Base-by-base conservation (phyloP, 1,284 basidiomycete genomes). In the Ustilago bromivora region DNA sequence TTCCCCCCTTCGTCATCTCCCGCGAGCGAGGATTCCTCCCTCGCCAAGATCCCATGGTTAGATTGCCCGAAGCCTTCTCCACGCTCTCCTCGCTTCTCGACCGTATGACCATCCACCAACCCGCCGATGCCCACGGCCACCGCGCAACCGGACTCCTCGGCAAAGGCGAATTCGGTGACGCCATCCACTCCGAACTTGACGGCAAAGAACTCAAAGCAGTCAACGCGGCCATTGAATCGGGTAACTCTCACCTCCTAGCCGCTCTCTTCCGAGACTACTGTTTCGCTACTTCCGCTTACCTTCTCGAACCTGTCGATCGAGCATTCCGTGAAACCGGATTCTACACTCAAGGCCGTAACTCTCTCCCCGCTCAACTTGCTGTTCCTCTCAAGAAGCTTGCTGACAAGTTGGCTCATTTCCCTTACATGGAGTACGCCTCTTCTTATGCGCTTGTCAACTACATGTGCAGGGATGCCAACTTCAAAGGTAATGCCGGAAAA, bases 251-350 rank as follows among this genome's bases (percentile, higher is more conserved):
- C 32, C 63, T 84, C 9, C 65, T 85, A n/a, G 76, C 78, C 10
- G 83, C 83, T n/a, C 75, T 85, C n/a, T 85, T 85, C 68, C 64
- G 83, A 2, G 83, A 85, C 51, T 82, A 78, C 69, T 82, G 83
- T 68, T 85, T 85, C 46, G 63, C 72, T 1, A 83, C 82, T 3
- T 81, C 78, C 11, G 83, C 83, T 4, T 85, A 85, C 52, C 76
- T 85, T 15, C 64, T 85, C 23, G 83, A 85, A 65, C 83, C 83
- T 4, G 77, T 80, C 34, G 83, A 85, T 56, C 61, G 58, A 0
- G 61, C 70, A 6, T 85, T 69, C 66, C 69, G 77, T 10, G 51
- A 69, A 46, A 85, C 83, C 1, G 83, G 83, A 17, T 54, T 66
- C 9, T 85, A 85, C 59, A 63, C 75, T 2, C 71, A 71, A 19